Base-by-base conservation (phyloP, 306 rosid genomes). In the Myrica gale region DNA sequence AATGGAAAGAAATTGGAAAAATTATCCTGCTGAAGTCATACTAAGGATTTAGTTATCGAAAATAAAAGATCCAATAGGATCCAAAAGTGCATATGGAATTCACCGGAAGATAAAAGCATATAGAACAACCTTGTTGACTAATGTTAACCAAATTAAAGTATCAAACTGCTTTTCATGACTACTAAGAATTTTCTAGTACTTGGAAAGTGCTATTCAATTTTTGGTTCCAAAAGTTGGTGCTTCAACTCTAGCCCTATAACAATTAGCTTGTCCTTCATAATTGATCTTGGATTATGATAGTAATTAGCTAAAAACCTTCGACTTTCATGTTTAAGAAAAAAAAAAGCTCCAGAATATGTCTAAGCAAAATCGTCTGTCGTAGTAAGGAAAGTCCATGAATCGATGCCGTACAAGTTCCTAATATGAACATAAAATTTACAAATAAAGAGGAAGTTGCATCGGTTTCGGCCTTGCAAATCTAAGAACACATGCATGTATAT, bases 401-500 rank as follows among this genome's bases (percentile, higher is more conserved):
- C 37, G 2, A 32, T 3, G 37, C 2, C 37, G 37, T 32, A 32
- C 37, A 32, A 32, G 3, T 32, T 56, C 17, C 11, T 20, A 21
- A 15, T 23, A 21, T 4, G 68, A 32, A 37, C 32, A 61, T 32
- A 61, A 42, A 41, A 66, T 66, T 17, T 8, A 66, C 9, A 57
- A 6, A 37, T 7, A 39, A 21, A 0, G 21, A 10, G 20, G 19
- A n/a, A 8, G 15, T 7, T 45, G 55, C 57, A 50, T 50, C 60
- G 80, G 66, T 43, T 67, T 74, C 76, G 3, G 37, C 37, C 53
- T 55, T 80, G 46, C 46, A 23, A 66, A 74, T 50, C 74, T 68
- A 62, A 73, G 63, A 71, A 78, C 79, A 78, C 73, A 66, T 82
- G 84, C 91, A 85, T 79, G 90, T 88, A 89, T 79, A 81, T 79